Evolutionary conservation across 371 early-diverging fungal genomes (phyloP).

Genomic region (Rhizoclosmatium hyalinum): DNA sequence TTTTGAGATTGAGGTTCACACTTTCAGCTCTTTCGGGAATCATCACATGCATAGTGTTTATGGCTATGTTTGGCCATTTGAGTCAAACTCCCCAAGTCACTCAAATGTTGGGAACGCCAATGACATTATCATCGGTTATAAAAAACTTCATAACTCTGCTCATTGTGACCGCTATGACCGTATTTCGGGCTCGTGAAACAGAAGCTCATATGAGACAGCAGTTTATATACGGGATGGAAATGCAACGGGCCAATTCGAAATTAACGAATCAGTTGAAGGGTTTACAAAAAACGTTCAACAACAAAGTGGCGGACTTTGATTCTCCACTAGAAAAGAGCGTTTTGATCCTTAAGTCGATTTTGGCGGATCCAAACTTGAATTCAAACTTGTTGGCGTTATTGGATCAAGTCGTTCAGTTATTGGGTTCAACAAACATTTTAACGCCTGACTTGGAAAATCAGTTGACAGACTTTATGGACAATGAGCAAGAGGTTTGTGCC

Average conservation of each 20-base stretch:
- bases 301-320: slow-evolving; percentile 54
- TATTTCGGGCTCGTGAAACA: slow-evolving; percentile 42
- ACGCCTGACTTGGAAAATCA: slow-evolving; percentile 58
- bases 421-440: slow-evolving; percentile 51
- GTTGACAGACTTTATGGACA: slow-evolving; percentile 47
- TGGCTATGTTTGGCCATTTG: slow-evolving; percentile 8
- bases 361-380: slow-evolving; percentile 53
- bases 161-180: slow-evolving; percentile 17
- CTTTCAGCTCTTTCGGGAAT: slow-evolving; percentile 33
- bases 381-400: slow-evolving; percentile 46
- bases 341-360: slow-evolving; percentile 49
- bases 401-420: slow-evolving; percentile 45
- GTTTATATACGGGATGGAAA: slow-evolving; percentile 42
- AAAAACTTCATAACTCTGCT: slow-evolving; percentile 31
- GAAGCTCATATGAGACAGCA: slow-evolving; percentile 46
- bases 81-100: not conserved
- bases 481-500: slow-evolving; percentile 51
- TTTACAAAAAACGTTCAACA: slow-evolving; percentile 49
- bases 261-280: slow-evolving; percentile 54
- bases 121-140: slow-evolving; percentile 4
- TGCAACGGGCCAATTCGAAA: slow-evolving; percentile 54
- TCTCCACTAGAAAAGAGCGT: slow-evolving; percentile 58
- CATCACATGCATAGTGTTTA: slow-evolving; percentile 20
- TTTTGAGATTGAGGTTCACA: slow-evolving; percentile 43
- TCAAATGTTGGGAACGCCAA: not conserved